Base-by-base conservation (phyloP, 345 rosid genomes). In the Excoecaria cochinchinensis region DNA sequence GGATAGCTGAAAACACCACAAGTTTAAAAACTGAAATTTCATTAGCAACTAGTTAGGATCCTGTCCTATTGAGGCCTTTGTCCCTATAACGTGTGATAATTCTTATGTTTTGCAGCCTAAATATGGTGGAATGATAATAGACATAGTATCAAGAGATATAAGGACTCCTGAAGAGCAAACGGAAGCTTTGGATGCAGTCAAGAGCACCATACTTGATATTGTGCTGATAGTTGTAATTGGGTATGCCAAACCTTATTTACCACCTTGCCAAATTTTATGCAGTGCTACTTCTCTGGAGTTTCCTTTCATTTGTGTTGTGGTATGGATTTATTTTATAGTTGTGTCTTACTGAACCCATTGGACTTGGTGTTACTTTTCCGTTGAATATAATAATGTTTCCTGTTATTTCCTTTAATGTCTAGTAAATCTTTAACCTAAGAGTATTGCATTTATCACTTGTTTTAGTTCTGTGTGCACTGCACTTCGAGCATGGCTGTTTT, bases 401-500 rank as follows among this genome's bases (percentile, higher is more conserved):
- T 19, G 22, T 14, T 59, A 14, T 59, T 31, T 24, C 12, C 16
- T 38, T 59, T 22, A 22, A 59, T 59, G 0, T 0, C 2, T 59
- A 8, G 36, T 9, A 31, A 59, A 22, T 59, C 36, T 22, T 59
- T 24, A 59, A 59, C 38, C 63, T 59, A 44, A 42, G 2, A 5
- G 24, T 40, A 46, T 7, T 24, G 9, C 16, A 38, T 3, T 69
- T 47, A 39, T 76, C 38, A 42, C 51, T 58, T 58, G 69, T 69
- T 63, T 51, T 69, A 86, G 89, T 67, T 78, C 89, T 68, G 67
- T 86, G n/a, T 81, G 85, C 74, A 78, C 89, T 38, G 86, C 89
- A 44, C 82, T 86, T 67, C 86, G 86, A 59, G 74, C 89, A 63
- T 86, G 89, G 89, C 71, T 86, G 57, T 80, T 86, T 78, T 69